phyloP scores from a whole-genome alignment of 148 eudicot genomes.

The Rhododendron williamsianum region DNA sequence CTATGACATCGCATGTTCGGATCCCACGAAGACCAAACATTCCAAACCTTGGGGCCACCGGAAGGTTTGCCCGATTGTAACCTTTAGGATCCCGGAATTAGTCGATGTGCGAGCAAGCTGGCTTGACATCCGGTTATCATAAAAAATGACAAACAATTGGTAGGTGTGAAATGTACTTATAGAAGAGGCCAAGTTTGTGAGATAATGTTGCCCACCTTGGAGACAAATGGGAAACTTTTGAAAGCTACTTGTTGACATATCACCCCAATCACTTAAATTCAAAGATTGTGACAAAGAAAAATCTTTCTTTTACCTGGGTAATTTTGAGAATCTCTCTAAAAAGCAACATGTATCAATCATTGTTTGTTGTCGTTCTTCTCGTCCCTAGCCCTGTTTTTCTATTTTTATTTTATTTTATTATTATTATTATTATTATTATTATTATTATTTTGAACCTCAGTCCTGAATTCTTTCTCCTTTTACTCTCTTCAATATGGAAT shows the following conservation, averaged over 20 bases:
- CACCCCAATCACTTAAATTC: not conserved
- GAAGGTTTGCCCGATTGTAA: not conserved
- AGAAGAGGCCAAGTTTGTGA: not conserved
- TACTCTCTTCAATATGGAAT: not conserved
- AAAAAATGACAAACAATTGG: not conserved
- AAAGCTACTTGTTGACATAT: not conserved
- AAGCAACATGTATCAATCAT: not conserved
- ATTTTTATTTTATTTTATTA: no score
- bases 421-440: no score
- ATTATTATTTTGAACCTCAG: not conserved
- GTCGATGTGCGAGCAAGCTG: no score
- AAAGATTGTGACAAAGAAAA: not conserved
- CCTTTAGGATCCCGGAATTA: no score
- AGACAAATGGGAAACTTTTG: not conserved
- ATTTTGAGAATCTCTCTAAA: not conserved
- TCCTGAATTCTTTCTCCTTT: not conserved
- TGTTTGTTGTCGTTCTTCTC: not conserved
- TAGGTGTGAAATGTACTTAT: not conserved
- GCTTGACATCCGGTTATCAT: not conserved
- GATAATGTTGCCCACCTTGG: not conserved
- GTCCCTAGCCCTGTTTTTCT: not conserved
- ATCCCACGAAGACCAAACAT: not conserved
- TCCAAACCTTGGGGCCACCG: not conserved
- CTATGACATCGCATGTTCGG: no score
- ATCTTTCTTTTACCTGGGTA: not conserved